A percentile compares a stretch with the other conserved stretches of the same genome.
Conservation (phyloP, 2,329 filamentous ascomycete genomes). For the Venturia pyrina region DNA sequence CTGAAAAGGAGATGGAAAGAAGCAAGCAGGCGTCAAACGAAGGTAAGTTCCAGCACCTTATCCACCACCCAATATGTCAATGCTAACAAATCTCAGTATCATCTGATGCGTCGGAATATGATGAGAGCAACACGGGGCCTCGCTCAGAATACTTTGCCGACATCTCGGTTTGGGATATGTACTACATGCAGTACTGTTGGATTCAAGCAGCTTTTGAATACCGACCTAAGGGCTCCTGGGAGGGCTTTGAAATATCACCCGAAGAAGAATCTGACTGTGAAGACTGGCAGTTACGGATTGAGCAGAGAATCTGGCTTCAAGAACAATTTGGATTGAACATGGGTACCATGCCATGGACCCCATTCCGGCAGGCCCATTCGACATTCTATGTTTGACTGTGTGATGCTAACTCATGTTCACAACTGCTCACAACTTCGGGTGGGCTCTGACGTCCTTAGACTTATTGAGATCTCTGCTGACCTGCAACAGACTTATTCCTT, state of each 20-base stretch:
- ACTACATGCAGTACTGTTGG: slow-evolving; percentile 11
- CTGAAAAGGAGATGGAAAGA: slow-evolving; percentile 2
- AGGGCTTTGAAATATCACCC: slow-evolving; percentile 5
- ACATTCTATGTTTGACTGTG: not conserved
- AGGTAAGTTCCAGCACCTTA: not conserved
- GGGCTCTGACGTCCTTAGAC: not conserved
- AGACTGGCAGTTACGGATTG: slow-evolving; percentile 10
- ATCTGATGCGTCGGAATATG: not conserved
- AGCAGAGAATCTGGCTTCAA: slow-evolving; percentile 11
- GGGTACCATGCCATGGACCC: slow-evolving; percentile 5
- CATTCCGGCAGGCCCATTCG: slow-evolving; percentile 4
- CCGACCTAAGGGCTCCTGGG: slow-evolving; percentile 7
- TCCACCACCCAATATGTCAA: not conserved
- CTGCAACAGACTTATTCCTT: not conserved
- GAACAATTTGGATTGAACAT: slow-evolving; percentile 6
- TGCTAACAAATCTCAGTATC: not conserved
- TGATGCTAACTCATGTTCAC: not conserved
- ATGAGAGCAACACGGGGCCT: not conserved
- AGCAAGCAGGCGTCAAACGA: not conserved
- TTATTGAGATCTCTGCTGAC: not conserved
- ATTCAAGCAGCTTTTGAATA: slow-evolving; percentile 1
- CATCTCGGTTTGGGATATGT: slow-evolving; percentile 7
- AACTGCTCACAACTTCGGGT: not conserved
- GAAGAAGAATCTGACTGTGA: slow-evolving; percentile 2
- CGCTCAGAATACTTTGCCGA: not conserved